Evolutionary conservation across 345 rosid genomes (phyloP).

Genomic region (Gossypioides kirkii): DNA sequence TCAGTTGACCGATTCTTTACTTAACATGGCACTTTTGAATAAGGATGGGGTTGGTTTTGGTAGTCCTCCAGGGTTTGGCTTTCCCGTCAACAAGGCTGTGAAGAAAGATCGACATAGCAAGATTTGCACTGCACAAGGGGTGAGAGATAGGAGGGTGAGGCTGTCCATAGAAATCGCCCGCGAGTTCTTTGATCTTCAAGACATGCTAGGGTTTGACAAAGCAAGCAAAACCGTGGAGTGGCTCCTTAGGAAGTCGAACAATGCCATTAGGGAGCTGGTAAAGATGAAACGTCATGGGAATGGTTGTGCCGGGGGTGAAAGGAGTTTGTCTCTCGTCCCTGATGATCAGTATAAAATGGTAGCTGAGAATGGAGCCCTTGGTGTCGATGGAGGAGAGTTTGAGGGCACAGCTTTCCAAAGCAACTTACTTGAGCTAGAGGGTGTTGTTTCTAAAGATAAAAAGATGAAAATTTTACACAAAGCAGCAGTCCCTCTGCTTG

Average conservation of each 20-base stretch:
- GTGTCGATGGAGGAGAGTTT: not conserved
- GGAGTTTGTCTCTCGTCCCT: not conserved
- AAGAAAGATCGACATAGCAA: slow-evolving; percentile 77
- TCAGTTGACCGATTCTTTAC: slow-evolving; percentile 12
- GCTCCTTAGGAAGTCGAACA: slow-evolving; percentile 55
- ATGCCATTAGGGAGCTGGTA: slow-evolving; percentile 46
- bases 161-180: slow-evolving; percentile 67
- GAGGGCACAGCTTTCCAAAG: slow-evolving; percentile 19
- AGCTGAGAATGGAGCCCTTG: not conserved
- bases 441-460: slow-evolving; percentile 16
- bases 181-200: slow-evolving; percentile 81
- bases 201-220: slow-evolving; percentile 76
- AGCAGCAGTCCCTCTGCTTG: slow-evolving; percentile 15
- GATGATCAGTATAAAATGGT: slow-evolving; percentile 13
- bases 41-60: slow-evolving; percentile 4
- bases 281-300: slow-evolving; percentile 11
- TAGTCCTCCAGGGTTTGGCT: not conserved
- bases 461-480: slow-evolving; percentile 20
- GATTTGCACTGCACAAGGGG: slow-evolving; percentile 69
- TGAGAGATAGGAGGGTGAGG: slow-evolving; percentile 81
- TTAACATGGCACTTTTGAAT: slow-evolving; percentile 14
- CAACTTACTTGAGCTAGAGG: not conserved
- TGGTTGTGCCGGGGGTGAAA: not conserved
- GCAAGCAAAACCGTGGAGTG: slow-evolving; percentile 84
- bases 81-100: slow-evolving; percentile 21